phyloP scores from a whole-genome alignment of 225 moss, liverwort and hornwort genomes.

The Polytrichum commune region DNA sequence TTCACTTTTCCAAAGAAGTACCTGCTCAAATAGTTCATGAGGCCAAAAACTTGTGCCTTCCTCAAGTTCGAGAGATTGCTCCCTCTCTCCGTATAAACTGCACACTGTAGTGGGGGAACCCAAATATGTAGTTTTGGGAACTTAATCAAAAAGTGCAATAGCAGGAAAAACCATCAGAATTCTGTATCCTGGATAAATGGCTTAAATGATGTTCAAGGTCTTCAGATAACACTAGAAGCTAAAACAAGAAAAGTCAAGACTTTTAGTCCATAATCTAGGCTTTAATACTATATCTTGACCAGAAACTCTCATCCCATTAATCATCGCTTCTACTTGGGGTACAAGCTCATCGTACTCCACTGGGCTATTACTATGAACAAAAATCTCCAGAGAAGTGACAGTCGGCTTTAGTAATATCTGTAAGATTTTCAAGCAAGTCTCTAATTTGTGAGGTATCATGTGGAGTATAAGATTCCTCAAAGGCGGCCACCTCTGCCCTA shows the following conservation, averaged over 20 bases:
- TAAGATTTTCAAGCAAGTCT: neutral
- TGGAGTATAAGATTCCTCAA: conserved; percentile 24
- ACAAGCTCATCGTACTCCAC: neutral
- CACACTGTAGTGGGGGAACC: too few species aligned
- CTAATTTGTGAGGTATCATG: conserved; percentile 10
- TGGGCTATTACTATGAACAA: conserved; percentile 3
- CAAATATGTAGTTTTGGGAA: too few species aligned
- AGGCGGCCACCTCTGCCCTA: conserved; percentile 19
- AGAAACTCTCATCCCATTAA: neutral
- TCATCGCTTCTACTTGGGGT: neutral
- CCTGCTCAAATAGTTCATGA: too few species aligned
- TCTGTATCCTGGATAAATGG: too few species aligned
- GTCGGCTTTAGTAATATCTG: neutral
- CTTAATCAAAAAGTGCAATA: too few species aligned
- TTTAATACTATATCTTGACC: neutral
- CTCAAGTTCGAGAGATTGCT: too few species aligned
- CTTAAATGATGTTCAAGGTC: too few species aligned
- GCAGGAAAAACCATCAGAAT: too few species aligned
- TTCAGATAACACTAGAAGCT: neutral
- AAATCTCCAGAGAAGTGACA: neutral
- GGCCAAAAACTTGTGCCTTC: too few species aligned
- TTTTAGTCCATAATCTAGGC: neutral
- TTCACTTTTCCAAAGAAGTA: too few species aligned
- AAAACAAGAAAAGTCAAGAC: neutral
- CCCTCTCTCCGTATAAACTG: too few species aligned